Base-by-base conservation (phyloP, 2,329 filamentous ascomycete genomes). In the Xylariaceae sp. region DNA sequence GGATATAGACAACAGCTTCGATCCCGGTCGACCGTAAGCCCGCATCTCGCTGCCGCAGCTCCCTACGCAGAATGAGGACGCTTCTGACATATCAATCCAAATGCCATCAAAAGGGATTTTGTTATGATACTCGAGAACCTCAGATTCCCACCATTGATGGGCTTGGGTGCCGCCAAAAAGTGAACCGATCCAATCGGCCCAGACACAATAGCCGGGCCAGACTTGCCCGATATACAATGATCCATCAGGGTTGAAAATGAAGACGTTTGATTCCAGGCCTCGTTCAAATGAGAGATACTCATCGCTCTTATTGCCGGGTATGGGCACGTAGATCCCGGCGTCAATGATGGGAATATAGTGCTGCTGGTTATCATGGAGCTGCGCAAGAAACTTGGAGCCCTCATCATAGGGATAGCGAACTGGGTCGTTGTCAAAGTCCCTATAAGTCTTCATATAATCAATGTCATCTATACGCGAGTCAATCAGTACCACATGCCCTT, bases 311-410 rank as follows among this genome's bases (percentile, higher is more conserved):
- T 91, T 88, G n/a, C 82, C 75, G 0, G 87, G 86, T 65, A 90
- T 88, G 0, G 88, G 88, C 30, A 84, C 82, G 69, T 92, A 92
- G 53, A 82, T 77, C 10, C 84, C 84, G 1, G 86, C 83, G 68
- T 93, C 89, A 10, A 92, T 84, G 74, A 92, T 92, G 15, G 90
- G 79, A 1, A 89, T 80, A 58, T 89, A 88, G n/a, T 87, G 83
- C 68, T 89, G 86, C 3, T 84, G 76, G 56, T 84, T 82, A 7
- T 76, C 73, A 67, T 90, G 88, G 2, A 92, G 78, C 17, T 81
- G 79, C 1, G 76, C 73, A 2, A 88, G 79, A 50, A 91, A 78
- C 64, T 85, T 75, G 18, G 78, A 80, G 67, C 88, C 83, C 66
- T 84, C 79, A 0, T 76, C 66, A 58, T 87, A 77, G 2, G 80